These are phyloP conservation scores for Suillus lakei DNA, from an alignment of 768 basidiomycete genomes.

Conservation along the genomic window DNA sequence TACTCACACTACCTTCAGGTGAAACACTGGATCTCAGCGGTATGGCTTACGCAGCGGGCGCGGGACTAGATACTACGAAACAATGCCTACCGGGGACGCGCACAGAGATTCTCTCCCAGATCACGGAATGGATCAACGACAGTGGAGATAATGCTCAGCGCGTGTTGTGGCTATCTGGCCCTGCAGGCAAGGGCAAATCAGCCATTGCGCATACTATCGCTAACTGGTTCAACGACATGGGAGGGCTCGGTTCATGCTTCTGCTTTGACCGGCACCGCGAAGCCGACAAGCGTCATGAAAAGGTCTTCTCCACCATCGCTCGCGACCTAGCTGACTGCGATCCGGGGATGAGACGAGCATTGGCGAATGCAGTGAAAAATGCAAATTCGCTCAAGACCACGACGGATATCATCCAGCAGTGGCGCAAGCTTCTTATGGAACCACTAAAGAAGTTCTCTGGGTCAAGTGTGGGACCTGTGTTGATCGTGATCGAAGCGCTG, in stretches of 20 bases:
- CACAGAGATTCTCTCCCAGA: conserved; percentile 16
- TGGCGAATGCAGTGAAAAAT: background rate
- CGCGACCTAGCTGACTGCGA: conserved; percentile 25
- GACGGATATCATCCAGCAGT: conserved; percentile 14
- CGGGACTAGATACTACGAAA: conserved; percentile 3
- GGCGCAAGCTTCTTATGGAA: conserved; percentile 21
- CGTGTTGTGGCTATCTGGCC: conserved; percentile 19
- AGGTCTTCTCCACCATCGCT: conserved; percentile 37
- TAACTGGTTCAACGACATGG: conserved; percentile 11
- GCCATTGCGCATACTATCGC: conserved; percentile 28
- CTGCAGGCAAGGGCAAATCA: conserved; percentile 34
- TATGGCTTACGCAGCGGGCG: conserved; percentile 8
- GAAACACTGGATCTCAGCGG: conserved; percentile 3
- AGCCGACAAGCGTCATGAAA: conserved; percentile 6
- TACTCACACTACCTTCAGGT: background rate
- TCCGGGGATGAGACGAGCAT: background rate
- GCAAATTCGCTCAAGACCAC: background rate
- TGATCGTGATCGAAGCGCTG: conserved; percentile 31
- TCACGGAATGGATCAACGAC: conserved; percentile 20
- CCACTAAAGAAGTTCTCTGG: conserved; percentile 4
- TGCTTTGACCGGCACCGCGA: conserved; percentile 18
- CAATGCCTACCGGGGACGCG: conserved; percentile 23
- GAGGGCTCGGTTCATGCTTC: conserved; percentile 23
- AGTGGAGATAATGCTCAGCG: background rate
- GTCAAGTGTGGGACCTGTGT: conserved; percentile 22